These are phyloP conservation scores for Fraxinus greggii DNA, from an alignment of 305 asterid genomes.

Conservation along the genomic window DNA sequence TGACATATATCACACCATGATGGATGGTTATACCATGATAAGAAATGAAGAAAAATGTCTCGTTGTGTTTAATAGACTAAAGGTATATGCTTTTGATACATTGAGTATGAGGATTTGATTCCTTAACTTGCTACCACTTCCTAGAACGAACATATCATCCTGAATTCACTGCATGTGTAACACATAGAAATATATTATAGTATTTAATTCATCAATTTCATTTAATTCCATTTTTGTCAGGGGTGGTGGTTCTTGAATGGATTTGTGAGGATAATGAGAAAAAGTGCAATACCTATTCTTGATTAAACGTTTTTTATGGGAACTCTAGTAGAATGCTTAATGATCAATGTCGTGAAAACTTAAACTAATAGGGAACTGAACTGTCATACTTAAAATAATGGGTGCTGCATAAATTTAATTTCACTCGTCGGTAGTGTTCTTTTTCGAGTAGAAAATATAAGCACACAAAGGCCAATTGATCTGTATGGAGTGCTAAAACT, in stretches of 20 bases:
- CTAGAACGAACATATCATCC: not conserved
- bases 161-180: not conserved
- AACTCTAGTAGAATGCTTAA: not conserved
- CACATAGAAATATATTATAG: not conserved
- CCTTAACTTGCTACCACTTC: not conserved
- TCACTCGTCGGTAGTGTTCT: not conserved
- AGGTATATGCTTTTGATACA: constrained; percentile 45
- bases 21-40: constrained; percentile 91
- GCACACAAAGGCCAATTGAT: constrained; percentile 7
- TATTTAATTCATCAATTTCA: not conserved
- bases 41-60: constrained; percentile 76
- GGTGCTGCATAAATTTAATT: not conserved
- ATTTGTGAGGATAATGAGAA: not conserved
- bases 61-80: constrained; percentile 73
- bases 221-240: not conserved
- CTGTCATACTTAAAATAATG: not conserved
- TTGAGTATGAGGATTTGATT: not conserved
- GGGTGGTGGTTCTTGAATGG: not conserved
- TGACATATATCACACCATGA: constrained; percentile 92
- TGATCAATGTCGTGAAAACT: not conserved
- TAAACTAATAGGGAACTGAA: not conserved
- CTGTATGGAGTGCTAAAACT: not conserved
- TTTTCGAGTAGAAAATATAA: not conserved
- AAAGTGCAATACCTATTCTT: not conserved
- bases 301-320: not conserved